phyloP scores from a whole-genome alignment of 208 protist genomes.

The Crithidia acanthocephali region DNA sequence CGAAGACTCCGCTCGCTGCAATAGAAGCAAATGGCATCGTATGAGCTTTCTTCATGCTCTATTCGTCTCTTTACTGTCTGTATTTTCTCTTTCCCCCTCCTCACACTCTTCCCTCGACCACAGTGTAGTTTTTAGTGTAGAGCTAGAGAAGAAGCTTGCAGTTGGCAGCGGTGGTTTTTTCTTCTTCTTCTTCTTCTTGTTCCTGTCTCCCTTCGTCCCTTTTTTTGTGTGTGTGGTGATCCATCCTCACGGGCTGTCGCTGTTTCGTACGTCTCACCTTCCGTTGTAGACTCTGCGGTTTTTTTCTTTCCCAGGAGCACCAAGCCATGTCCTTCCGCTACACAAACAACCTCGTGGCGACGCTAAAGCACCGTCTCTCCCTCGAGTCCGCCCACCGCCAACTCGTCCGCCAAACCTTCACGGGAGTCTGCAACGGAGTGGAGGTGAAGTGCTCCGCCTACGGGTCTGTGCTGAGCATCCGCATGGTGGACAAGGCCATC shows the following conservation, averaged over 20 bases:
- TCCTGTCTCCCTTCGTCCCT: no score
- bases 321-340: constrained; percentile 86
- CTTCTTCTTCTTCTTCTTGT: background rate
- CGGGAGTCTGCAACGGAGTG: constrained; percentile 72
- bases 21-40: no score
- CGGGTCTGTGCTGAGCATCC: constrained; percentile 69
- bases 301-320: background rate
- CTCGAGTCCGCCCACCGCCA: constrained; percentile 75
- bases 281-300: background rate
- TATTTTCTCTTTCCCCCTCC: background rate
- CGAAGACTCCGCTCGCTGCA: no score
- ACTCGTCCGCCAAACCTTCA: constrained; percentile 62
- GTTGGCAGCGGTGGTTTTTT: background rate
- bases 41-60: background rate
- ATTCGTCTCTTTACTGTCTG: background rate
- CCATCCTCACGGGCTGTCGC: no score
- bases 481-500: constrained; percentile 46
- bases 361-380: constrained; percentile 75
- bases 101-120: no score
- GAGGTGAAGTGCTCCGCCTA: constrained; percentile 79
- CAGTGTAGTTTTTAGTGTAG: no score
- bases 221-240: no score
- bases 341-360: constrained; percentile 86
- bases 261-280: background rate
- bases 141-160: no score